These are phyloP conservation scores for Erodium moschatum DNA, from an alignment of 441 rosid genomes.

Conservation along the genomic window DNA sequence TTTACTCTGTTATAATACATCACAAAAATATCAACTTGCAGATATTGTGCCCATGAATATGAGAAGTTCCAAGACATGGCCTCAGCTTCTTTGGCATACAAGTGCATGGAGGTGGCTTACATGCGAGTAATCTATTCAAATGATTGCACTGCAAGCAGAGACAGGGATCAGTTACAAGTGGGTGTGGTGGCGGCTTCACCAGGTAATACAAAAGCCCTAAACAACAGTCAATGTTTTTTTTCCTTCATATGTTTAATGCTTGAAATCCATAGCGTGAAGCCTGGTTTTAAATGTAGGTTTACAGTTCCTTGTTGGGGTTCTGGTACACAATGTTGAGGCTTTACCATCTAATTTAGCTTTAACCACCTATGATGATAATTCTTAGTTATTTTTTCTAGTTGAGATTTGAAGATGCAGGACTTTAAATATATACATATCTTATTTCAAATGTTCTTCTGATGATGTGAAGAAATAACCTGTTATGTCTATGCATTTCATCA, in stretches of 20 bases:
- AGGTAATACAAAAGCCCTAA: conserved; percentile 6
- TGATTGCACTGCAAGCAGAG: conserved; percentile 27
- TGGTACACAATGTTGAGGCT: not conserved
- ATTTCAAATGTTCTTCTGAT: too few relatives aligned
- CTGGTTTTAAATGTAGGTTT: conserved; percentile 10
- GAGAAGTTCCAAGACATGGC: conserved; percentile 43
- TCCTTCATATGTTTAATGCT: not conserved
- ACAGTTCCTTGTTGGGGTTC: not conserved
- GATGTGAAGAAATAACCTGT: too few relatives aligned
- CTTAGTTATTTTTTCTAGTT: too few relatives aligned
- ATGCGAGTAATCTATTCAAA: conserved; percentile 35
- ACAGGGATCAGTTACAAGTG: conserved; percentile 30
- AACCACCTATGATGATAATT: too few relatives aligned
- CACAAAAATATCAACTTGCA: conserved; percentile 17
- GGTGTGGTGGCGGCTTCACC: conserved; percentile 18
- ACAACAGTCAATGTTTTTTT: not conserved
- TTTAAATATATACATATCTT: too few relatives aligned
- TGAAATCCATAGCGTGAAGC: not conserved
- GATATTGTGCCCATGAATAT: conserved; percentile 40
- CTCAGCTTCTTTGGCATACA: conserved; percentile 50
- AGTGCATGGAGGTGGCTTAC: conserved; percentile 47
- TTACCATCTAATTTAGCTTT: not conserved
- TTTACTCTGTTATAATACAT: conserved; percentile 6
- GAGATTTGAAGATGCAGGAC: too few relatives aligned
- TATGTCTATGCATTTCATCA: too few relatives aligned